Base-by-base conservation (phyloP, 2,329 filamentous ascomycete species). In the Colletotrichum somersetense region DNA sequence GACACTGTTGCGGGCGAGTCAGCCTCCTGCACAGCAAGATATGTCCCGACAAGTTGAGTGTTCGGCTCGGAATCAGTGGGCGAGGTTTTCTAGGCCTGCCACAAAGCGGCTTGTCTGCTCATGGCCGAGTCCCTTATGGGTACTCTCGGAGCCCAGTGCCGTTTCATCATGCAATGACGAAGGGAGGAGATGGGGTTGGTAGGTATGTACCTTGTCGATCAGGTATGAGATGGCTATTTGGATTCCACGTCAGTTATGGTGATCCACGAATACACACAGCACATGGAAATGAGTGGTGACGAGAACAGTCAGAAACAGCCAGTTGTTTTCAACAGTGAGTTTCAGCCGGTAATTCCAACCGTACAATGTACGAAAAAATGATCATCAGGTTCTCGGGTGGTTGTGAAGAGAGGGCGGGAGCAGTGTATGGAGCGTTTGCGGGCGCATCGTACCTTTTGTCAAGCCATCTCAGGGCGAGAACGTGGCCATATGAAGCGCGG, bases 71-170 rank as follows among this genome's bases (percentile, higher is more conserved):
- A 48, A 85, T 97, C 95, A 97, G 95, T 96, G 93, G 95, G 93
- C 94, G 91, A 97, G 95, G 95, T 97, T 97, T 97, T 97, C 94
- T 97, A 97, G 94, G 95, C 95, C 94, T 97, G 94, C 93, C 94
- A 84, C 94, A 93, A 93, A 89, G 85, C 93, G 94, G 94, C 90
- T 92, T 89, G 91, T 95, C 93, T 73, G 87, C 95, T 94, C 94
- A 91, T 90, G 86, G 83, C 81, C 79, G 78, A 82, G 73, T 56
- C 75, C 73, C 70, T 68, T 80, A 83, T 81, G 80, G 83, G 81
- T 80, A 76, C 82, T 82, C 86, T 97, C 94, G 92, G 95, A 96
- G 95, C 95, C 95, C 95, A 97, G 95, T 97, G 95, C 95, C 93
- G 85, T 88, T 93, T 94, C 93, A 95, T 96, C 93, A 93, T 90